Percentiles rank a stretch among this genome's conserved stretches.
phyloP scores from a whole-genome alignment of 768 basidiomycete genomes.

The Russula dissimulans region DNA sequence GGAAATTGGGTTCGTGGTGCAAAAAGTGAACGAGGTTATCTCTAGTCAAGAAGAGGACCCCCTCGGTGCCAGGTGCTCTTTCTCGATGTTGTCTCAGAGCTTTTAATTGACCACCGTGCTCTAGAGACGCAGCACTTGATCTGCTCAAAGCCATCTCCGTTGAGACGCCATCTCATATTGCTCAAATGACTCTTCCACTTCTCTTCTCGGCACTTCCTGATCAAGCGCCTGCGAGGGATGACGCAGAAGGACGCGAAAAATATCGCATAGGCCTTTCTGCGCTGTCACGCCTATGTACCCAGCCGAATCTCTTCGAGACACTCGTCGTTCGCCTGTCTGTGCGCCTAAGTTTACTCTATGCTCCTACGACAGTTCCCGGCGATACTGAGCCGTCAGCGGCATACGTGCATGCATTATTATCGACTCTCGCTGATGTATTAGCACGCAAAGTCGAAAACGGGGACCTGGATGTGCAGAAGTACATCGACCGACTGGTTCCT shows the following conservation, averaged over 20 bases:
- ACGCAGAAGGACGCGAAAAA: constrained; percentile 44
- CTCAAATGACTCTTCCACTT: constrained; percentile 67
- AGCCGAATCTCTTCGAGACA: constrained; percentile 72
- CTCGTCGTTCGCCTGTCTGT: constrained; percentile 69
- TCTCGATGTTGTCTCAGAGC: background rate
- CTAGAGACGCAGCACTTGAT: constrained; percentile 52
- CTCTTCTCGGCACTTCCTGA: constrained; percentile 74
- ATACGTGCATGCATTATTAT: constrained; percentile 78
- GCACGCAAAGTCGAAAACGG: constrained; percentile 36
- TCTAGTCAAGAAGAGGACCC: constrained; percentile 34
- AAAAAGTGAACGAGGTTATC: constrained; percentile 63
- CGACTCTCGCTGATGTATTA: constrained; percentile 57
- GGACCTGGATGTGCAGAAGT: constrained; percentile 68
- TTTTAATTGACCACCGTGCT: background rate
- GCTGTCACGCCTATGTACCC: constrained; percentile 63
- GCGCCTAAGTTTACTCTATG: constrained; percentile 65
- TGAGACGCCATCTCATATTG: constrained; percentile 53
- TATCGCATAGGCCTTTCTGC: constrained; percentile 62
- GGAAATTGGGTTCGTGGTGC: constrained; percentile 74
- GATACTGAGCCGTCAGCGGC: constrained; percentile 61
- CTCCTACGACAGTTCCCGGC: constrained; percentile 26
- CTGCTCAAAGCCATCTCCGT: constrained; percentile 55
- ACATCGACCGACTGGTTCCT: constrained; percentile 68
- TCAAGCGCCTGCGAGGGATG: constrained; percentile 44
- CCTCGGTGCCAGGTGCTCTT: constrained; percentile 39